Evolutionary conservation across 768 basidiomycete species (phyloP), one percentile per base, ranked within the genome.

Genomic region (Pisolithus tinctorius): DNA sequence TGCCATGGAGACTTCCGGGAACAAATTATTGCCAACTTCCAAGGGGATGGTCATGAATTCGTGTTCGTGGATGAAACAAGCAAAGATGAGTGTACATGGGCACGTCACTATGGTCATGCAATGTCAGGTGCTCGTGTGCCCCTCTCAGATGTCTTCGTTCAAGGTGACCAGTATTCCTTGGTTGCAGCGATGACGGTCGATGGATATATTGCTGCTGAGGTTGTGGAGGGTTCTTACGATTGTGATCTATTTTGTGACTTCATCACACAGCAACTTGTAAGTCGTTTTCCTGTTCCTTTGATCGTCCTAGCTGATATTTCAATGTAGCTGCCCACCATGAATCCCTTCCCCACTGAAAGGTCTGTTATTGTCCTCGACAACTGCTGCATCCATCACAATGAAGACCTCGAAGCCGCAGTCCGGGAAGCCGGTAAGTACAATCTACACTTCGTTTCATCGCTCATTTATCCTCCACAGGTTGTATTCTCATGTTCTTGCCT

Each of bases 311-410:
- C 37, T 38, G 63, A 61, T 58, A 74, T 47, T 74, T 71, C 53
- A 61, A 74, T 34, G 51, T 37, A 61, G 60, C 51, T 66, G 17
- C 62, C 61, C 0, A 23, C 55, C 38, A 67, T 64, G 62, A 61
- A 63, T n/a, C 58, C 54, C 3, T 69, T 58, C 41, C 68, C 66
- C 13, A 52, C 48, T 6, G 48, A 56, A 11, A 45, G 43, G 10
- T 64, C 63, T 48, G 55, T 69, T 2, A 51, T 70, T 11, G 44
- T 68, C 2, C 49, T 70, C 11, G 64, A 69, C 52, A 69, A 69
- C 44, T 56, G 64, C 40, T 29, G 38, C 26, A 29, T 65, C 16
- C 64, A 70, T 45, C 57, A 69, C 34, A 62, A 50, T 49, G 49
- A 53, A 31, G 52, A 52, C 1, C 53, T 71, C 11, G 39, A 38